Percentiles rank a stretch among this genome's conserved stretches.
These are phyloP conservation scores for Abrus pulchellus DNA, from an alignment of 306 rosid species.

Conservation along the genomic window DNA sequence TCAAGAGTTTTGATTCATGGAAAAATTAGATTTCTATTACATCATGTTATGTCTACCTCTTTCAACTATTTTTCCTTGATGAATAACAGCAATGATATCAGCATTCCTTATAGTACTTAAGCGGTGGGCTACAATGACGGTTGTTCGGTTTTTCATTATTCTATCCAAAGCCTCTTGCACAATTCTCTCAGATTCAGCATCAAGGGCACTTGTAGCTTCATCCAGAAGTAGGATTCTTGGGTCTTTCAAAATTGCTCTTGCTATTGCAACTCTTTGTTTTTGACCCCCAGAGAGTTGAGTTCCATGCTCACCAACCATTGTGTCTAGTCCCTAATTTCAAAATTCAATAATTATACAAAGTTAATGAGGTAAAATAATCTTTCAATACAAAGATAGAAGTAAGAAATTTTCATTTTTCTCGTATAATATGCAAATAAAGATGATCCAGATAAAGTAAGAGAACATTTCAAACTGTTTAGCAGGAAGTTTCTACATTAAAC, in stretches of 20 bases:
- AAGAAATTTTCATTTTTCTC: background rate
- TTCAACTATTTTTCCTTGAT: slow-evolving; percentile 72
- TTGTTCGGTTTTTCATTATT: slow-evolving; percentile 73
- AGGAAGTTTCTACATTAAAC: slow-evolving; percentile 15
- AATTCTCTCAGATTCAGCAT: slow-evolving; percentile 71
- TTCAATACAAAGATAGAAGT: background rate
- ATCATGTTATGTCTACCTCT: slow-evolving; percentile 55
- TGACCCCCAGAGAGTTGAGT: slow-evolving; percentile 78
- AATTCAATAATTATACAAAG: slow-evolving; percentile 34
- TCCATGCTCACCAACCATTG: slow-evolving; percentile 82
- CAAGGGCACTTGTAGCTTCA: slow-evolving; percentile 72
- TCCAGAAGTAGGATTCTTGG: slow-evolving; percentile 77
- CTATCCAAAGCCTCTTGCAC: slow-evolving; percentile 75
- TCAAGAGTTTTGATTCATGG: background rate
- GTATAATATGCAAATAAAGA: background rate
- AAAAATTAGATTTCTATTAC: slow-evolving; percentile 9
- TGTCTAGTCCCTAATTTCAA: slow-evolving; percentile 63
- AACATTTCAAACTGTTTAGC: slow-evolving; percentile 4
- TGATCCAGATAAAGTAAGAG: slow-evolving; percentile 11
- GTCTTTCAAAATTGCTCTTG: slow-evolving; percentile 77
- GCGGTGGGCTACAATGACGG: slow-evolving; percentile 78
- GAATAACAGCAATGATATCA: slow-evolving; percentile 69
- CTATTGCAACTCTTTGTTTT: slow-evolving; percentile 74
- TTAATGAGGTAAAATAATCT: background rate
- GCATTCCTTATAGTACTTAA: slow-evolving; percentile 72